These are phyloP conservation scores for Fusarium tjaetaba DNA, from an alignment of 2,329 filamentous ascomycete species.

Conservation along the genomic window DNA sequence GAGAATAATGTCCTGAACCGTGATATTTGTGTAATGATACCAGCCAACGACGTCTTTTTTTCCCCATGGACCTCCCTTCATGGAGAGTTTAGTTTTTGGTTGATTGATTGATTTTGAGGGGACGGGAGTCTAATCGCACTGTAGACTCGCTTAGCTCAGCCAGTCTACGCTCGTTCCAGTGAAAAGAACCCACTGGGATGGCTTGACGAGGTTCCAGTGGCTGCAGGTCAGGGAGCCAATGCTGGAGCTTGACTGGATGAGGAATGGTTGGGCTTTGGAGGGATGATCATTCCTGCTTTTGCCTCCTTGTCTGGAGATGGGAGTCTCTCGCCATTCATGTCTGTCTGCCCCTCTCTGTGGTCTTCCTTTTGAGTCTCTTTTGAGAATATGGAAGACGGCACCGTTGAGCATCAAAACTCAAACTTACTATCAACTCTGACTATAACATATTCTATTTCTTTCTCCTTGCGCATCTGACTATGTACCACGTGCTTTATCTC, in stretches of 20 bases:
- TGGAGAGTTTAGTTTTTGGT: not conserved
- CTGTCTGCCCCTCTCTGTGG: slow-evolving; percentile 33
- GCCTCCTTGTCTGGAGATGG: slow-evolving; percentile 21
- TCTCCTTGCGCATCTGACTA: too few species aligned
- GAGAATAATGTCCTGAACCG: slow-evolving; percentile 16
- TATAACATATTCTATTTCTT: too few species aligned
- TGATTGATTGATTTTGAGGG: too few species aligned
- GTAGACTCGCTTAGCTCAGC: slow-evolving; percentile 37
- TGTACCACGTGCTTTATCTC: not conserved
- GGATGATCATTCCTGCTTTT: slow-evolving; percentile 28
- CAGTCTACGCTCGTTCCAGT: slow-evolving; percentile 24
- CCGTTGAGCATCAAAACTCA: not conserved
- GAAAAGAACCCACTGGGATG: slow-evolving; percentile 18
- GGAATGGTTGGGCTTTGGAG: not conserved
- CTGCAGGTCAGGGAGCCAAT: slow-evolving; percentile 32
- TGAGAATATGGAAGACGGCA: not conserved
- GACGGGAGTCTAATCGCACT: slow-evolving; percentile 8
- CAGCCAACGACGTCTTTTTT: not conserved
- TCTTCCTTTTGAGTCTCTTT: not conserved
- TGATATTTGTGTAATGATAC: slow-evolving; percentile 26
- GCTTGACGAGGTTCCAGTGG: slow-evolving; percentile 32
- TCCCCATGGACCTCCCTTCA: not conserved
- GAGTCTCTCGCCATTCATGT: slow-evolving; percentile 24
- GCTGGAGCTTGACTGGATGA: not conserved
- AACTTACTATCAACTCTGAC: not conserved